Percentiles rank a stretch among this genome's conserved stretches.
Evolutionary conservation across 768 basidiomycete genomes (phyloP).

Genomic region (Tulasnella sp.): DNA sequence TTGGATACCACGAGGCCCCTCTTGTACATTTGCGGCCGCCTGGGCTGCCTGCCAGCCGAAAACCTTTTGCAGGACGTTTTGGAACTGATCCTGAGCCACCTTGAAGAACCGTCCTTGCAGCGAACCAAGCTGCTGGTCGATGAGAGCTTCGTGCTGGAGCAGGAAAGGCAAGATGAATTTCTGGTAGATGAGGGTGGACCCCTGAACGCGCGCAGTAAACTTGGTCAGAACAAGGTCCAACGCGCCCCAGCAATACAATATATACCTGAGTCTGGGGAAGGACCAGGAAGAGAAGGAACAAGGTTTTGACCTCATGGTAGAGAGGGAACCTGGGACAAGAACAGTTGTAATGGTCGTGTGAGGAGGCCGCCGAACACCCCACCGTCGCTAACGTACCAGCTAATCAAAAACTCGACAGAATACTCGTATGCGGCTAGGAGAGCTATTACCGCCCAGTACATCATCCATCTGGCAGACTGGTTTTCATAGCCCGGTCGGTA

Average conservation of each 20-base stretch:
- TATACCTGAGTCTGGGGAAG: conserved; percentile 70
- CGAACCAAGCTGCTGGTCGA: conserved; percentile 73
- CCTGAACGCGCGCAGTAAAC: conserved; percentile 40
- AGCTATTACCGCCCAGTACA: conserved; percentile 71
- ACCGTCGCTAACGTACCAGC: conserved; percentile 55
- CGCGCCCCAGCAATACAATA: neutral
- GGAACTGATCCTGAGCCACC: conserved; percentile 60
- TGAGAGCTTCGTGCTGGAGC: conserved; percentile 72
- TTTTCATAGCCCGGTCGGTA: conserved; percentile 77
- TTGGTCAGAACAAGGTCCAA: neutral
- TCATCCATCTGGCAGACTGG: conserved; percentile 89
- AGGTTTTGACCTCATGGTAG: conserved; percentile 74
- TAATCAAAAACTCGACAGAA: conserved; percentile 78
- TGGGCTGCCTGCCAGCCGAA: conserved; percentile 25
- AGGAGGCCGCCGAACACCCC: neutral
- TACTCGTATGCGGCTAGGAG: conserved; percentile 76
- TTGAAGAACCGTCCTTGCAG: conserved; percentile 55
- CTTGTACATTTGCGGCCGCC: conserved; percentile 13
- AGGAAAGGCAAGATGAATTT: conserved; percentile 80
- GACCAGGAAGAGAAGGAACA: conserved; percentile 84
- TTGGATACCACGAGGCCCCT: conserved; percentile 21
- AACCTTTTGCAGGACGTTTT: conserved; percentile 57
- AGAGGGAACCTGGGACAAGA: conserved; percentile 68
- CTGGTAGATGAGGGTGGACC: conserved; percentile 79
- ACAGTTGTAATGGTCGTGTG: neutral